Base-by-base conservation (phyloP, 345 rosid species). In the Passiflora organensis region DNA sequence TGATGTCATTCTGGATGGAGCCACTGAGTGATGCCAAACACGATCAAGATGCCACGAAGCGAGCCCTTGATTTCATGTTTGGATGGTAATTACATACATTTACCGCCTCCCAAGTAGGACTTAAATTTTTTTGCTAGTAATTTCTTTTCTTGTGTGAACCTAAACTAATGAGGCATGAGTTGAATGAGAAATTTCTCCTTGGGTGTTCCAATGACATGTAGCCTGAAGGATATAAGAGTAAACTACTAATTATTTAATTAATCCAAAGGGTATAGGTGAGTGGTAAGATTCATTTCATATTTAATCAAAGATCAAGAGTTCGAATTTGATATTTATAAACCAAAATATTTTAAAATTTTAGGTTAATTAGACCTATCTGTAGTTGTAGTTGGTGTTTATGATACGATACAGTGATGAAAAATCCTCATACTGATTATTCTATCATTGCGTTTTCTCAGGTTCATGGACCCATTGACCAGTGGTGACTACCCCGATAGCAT, bases 401-500 rank as follows among this genome's bases (percentile, higher is more conserved):
- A n/a, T n/a, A n/a, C n/a, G n/a, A n/a, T n/a, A 41, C n/a, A 11
- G n/a, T 11, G 1, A 10, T 39, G 12, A 36, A 6, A 37, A 37
- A 6, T 37, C 13, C 41, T 37, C 13, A 12, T 5, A 36, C 12
- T 39, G 12, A 39, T 39, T 2, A 39, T 39, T 14, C 9, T 10
- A 4, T 14, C 43, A 14, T 39, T n/a, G n/a, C n/a, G n/a, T 1
- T 41, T 15, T 1, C 13, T 41, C 79, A 60, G 93, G 93, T 68
- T 72, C 58, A 56, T 65, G 15, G 59, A 86, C 62, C 89, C 94
- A 6, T 19, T 85, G 15, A 74, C 50, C 22, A 66, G 46, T 22
- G 91, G 95, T 11, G 80, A 87, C 50, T 82, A 87, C 56, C 95
- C 89, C 1, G 55, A 66, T 22, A 67, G 24, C 4, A 82, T 87